Evolutionary conservation across 192 early-diverging fungal species (phyloP).

Genomic region (Funneliformis mosseae): DNA sequence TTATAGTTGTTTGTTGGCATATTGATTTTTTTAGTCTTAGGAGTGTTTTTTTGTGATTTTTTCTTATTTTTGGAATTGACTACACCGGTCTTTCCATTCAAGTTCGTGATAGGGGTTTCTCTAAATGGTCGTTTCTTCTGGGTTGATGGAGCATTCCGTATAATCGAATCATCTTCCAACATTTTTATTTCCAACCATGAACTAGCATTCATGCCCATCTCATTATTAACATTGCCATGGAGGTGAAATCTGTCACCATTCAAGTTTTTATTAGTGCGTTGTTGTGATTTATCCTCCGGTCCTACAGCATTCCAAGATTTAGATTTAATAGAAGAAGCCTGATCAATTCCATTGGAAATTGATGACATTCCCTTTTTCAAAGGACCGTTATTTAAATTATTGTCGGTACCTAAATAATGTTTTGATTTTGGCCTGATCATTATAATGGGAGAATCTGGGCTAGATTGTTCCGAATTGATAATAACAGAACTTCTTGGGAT

Average conservation of each 20-base stretch:
- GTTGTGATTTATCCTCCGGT: background rate
- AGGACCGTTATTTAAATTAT: background rate
- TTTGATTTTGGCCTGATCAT: too few relatives aligned
- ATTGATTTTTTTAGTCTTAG: conserved; percentile 9
- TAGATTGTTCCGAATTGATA: background rate
- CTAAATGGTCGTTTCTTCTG: background rate
- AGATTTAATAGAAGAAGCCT: background rate
- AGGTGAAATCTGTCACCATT: background rate
- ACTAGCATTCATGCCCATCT: background rate
- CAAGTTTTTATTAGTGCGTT: background rate
- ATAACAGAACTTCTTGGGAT: conserved; percentile 30
- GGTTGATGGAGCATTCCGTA: background rate
- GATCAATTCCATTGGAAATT: background rate
- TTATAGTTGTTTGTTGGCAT: background rate
- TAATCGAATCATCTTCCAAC: background rate
- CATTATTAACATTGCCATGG: background rate
- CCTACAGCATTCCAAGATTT: conserved; percentile 20
- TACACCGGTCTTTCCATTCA: background rate
- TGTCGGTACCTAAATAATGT: too few relatives aligned
- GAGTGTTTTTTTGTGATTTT: background rate
- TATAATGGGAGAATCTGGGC: too few relatives aligned
- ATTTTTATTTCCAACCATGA: background rate
- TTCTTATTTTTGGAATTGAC: background rate
- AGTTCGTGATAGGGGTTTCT: background rate
- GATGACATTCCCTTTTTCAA: background rate